A percentile compares a stretch with the other conserved stretches of the same genome.
Conservation (phyloP, 192 early-diverging fungal genomes). For the Podila epicladia region DNA sequence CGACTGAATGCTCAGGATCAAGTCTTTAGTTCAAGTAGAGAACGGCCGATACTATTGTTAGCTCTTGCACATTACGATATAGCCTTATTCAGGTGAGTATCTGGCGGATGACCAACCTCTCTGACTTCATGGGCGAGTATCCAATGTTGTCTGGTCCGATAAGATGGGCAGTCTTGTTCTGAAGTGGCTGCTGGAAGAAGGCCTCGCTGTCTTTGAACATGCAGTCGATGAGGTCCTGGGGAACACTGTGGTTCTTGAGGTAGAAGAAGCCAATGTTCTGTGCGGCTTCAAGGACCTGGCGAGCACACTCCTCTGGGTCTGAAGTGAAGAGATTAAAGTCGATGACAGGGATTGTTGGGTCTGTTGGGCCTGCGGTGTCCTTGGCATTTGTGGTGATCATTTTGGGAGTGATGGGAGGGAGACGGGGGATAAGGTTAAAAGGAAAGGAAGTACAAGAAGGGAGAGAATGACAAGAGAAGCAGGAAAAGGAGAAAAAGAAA, state of each 20-base stretch:
- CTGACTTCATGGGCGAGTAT: conserved; percentile 61
- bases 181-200: conserved; percentile 62
- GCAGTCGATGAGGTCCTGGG: conserved; percentile 53
- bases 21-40: conserved; percentile 31
- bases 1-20: conserved; percentile 58
- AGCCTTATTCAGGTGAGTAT: no score
- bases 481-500: neutral
- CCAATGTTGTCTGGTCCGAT: conserved; percentile 62
- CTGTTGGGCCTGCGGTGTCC: neutral
- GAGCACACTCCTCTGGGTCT: conserved; percentile 52
- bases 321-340: conserved; percentile 66
- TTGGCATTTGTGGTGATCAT: neutral
- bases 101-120: conserved; percentile 47
- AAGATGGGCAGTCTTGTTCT: conserved; percentile 52
- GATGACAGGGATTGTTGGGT: conserved; percentile 63
- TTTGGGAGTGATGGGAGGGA: neutral
- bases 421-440: neutral
- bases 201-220: conserved; percentile 63
- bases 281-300: conserved; percentile 59
- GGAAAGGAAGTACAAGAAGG: neutral
- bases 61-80: no score
- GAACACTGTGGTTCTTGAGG: conserved; percentile 68
- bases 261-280: conserved; percentile 69
- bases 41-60: neutral
- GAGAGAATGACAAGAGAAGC: neutral